phyloP scores from a whole-genome alignment of 148 eudicot genomes.

The Rhododendron simsii region DNA sequence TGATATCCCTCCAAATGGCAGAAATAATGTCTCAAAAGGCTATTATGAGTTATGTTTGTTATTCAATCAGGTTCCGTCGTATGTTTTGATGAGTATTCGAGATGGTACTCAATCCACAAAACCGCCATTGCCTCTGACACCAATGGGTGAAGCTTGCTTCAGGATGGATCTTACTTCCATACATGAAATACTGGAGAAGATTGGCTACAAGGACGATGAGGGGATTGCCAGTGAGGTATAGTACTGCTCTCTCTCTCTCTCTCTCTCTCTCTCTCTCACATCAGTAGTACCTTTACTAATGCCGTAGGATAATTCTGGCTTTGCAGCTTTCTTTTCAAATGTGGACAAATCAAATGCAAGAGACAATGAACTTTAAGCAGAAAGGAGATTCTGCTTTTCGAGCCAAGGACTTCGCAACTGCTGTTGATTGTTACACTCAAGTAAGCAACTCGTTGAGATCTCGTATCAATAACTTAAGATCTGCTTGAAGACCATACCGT shows the following conservation, averaged over 20 bases:
- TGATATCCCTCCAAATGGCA: background rate
- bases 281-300: background rate
- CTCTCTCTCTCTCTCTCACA: background rate
- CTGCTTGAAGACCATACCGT: background rate
- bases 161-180: conserved; percentile 72
- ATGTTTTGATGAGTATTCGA: conserved; percentile 49
- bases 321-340: conserved; percentile 71
- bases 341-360: conserved; percentile 79
- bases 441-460: conserved; percentile 20
- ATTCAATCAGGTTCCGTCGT: conserved; percentile 55
- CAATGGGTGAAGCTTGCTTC: conserved; percentile 64
- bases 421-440: conserved; percentile 51
- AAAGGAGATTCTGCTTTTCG: conserved; percentile 66
- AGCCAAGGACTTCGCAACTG: conserved; percentile 55
- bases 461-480: background rate
- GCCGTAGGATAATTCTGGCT: background rate
- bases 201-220: conserved; percentile 70
- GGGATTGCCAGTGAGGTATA: conserved; percentile 65
- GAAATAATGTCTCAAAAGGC: background rate
- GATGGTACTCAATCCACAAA: conserved; percentile 26
- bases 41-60: background rate
- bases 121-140: conserved; percentile 35
- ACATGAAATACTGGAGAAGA: conserved; percentile 59
- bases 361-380: conserved; percentile 58
- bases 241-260: background rate